These are phyloP conservation scores for Spongospora subterranea DNA, from an alignment of 208 protist species.

Conservation along the genomic window DNA sequence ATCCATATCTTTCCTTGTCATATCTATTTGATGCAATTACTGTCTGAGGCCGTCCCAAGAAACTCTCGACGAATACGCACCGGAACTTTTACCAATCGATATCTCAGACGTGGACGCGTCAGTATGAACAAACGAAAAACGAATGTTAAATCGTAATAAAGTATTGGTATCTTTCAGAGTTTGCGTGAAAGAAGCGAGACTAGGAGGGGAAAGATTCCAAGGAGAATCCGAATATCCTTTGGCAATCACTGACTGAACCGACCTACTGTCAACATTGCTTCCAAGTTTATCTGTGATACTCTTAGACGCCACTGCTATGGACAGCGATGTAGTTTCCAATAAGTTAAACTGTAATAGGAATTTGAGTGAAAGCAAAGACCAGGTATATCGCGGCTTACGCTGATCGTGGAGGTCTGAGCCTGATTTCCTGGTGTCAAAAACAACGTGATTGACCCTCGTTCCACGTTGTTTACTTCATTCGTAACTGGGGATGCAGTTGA, in stretches of 20 bases:
- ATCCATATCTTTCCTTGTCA: background rate
- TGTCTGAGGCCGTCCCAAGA: background rate
- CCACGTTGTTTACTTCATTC: background rate
- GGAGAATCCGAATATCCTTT: background rate
- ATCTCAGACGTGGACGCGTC: background rate
- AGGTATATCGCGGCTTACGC: background rate
- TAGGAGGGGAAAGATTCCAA: background rate
- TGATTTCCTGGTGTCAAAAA: background rate
- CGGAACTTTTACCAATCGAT: background rate
- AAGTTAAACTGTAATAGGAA: background rate
- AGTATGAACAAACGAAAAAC: background rate
- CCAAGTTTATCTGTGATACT: background rate
- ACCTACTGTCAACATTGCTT: background rate
- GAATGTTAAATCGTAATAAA: background rate
- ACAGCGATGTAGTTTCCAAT: background rate
- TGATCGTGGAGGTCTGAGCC: background rate
- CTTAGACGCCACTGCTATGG: background rate
- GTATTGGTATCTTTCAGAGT: background rate
- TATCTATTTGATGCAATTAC: background rate
- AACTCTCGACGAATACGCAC: background rate
- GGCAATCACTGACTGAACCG: background rate
- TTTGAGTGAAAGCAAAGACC: too few species aligned
- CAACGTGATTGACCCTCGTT: background rate
- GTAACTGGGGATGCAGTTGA: conserved; percentile 16
- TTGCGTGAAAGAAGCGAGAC: background rate